A percentile compares a stretch with the other conserved stretches of the same genome.
These are phyloP conservation scores for Tricladium varicosporioides DNA, from an alignment of 2,329 filamentous ascomycete genomes.

Conservation along the genomic window DNA sequence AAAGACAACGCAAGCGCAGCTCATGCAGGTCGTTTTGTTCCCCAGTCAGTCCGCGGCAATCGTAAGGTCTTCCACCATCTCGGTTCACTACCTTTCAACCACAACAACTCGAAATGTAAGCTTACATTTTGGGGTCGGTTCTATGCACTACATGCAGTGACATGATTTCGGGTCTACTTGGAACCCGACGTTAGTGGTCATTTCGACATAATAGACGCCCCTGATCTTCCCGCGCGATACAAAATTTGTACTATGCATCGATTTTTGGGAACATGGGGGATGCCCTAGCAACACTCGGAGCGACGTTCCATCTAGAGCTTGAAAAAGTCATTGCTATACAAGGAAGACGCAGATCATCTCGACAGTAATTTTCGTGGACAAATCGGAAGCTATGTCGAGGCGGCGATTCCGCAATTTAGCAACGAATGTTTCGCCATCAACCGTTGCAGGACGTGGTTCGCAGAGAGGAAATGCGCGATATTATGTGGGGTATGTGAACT, in stretches of 20 bases:
- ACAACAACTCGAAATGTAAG: neutral
- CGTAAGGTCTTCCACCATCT: neutral
- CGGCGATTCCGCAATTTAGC: neutral
- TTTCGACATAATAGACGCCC: neutral
- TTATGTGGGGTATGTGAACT: no score
- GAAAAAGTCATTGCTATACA: neutral
- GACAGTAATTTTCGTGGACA: neutral
- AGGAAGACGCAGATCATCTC: neutral
- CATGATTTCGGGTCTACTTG: neutral
- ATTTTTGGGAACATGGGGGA: neutral
- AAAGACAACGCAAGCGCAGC: neutral
- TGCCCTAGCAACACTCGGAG: neutral
- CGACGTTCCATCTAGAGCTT: neutral
- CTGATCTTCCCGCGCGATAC: neutral
- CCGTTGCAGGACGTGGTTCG: neutral
- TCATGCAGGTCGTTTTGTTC: neutral
- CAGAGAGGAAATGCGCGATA: neutral
- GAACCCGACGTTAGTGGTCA: neutral
- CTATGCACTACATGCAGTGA: neutral
- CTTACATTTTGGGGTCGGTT: constrained; percentile 3
- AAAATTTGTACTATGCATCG: neutral
- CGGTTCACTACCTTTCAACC: neutral
- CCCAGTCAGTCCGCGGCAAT: neutral
- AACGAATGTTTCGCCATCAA: neutral
- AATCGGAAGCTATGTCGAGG: neutral